A percentile compares a stretch with the other conserved stretches of the same genome.
phyloP scores from a whole-genome alignment of 305 asterid genomes.

The Petunia hybrid region DNA sequence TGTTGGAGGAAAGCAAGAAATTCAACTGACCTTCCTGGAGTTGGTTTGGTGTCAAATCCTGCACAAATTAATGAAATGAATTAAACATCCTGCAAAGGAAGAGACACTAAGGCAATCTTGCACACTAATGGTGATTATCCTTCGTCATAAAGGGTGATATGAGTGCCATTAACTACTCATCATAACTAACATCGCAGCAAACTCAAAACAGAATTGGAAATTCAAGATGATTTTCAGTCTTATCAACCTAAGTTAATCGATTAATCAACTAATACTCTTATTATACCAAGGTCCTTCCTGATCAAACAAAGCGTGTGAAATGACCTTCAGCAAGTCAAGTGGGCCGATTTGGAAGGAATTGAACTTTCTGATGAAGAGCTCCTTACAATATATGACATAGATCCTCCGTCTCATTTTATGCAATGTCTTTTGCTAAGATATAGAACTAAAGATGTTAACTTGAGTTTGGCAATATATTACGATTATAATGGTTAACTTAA shows the following conservation, averaged over 20 bases:
- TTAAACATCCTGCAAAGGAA: slow-evolving; percentile 28
- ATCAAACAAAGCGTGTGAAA: slow-evolving; percentile 21
- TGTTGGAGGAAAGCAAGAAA: slow-evolving; percentile 25
- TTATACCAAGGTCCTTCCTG: slow-evolving; percentile 22
- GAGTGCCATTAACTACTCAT: slow-evolving; percentile 4
- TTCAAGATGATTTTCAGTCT: not conserved
- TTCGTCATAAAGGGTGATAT: not conserved
- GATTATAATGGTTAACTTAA: not conserved
- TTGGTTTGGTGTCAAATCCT: slow-evolving; percentile 95
- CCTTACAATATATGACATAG: not conserved
- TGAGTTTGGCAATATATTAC: not conserved
- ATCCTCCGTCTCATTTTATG: not conserved
- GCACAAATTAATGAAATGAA: slow-evolving; percentile 40
- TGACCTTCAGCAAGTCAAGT: slow-evolving; percentile 21
- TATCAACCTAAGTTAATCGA: slow-evolving; percentile 21
- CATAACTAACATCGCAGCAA: slow-evolving; percentile 19
- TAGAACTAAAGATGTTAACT: not conserved
- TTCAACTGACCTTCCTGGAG: slow-evolving; percentile 81
- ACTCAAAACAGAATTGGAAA: slow-evolving; percentile 6
- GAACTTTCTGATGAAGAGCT: too few relatives aligned
- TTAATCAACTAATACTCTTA: slow-evolving; percentile 24
- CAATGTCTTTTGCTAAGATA: slow-evolving; percentile 11
- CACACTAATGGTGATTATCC: slow-evolving; percentile 23
- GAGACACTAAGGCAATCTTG: slow-evolving; percentile 27
- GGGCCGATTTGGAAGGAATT: slow-evolving; percentile 1